Evolutionary conservation across 2,329 filamentous ascomycete genomes (phyloP), one percentile per base, ranked within the genome.

Genomic region (Raffaelea albimanens): DNA sequence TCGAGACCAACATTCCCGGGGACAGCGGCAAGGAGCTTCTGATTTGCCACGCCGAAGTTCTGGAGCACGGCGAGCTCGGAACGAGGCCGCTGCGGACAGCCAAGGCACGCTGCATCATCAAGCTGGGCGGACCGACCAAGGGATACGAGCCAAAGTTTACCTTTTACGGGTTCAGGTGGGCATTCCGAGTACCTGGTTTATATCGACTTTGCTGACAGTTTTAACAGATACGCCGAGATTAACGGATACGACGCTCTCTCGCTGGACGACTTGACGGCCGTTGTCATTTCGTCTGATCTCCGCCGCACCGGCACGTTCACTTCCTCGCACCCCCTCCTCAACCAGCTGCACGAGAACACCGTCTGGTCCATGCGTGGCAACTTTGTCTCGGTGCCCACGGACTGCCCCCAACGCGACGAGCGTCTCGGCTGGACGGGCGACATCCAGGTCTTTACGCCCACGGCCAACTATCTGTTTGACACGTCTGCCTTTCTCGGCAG

Each of bases 321-420:
- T 10, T 78, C 70, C 47, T 81, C 76, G 0, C 59, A 81, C 43
- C 42, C 54, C 0, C 59, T 70, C 3, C 52, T 82, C 22, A 81
- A 79, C 53, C 61, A 71, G 40, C 66, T 82, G 4, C 71, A 80
- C 52, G 47, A 66, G 1, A 82, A 82, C 46, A 67, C 74, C 0
- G 56, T 63, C 23, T 80, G 77, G 77, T 69, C 68, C 4, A 78
- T 79, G 70, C 67, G 68, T 23, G 75, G 75, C 0, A 82, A 81
- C 53, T 80, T 82, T 53, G 53, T 80, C 3, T 69, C 67, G 0
- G 59, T 80, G 0, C 76, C 76, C 0, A 80, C 76, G 0, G 78
- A 82, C 53, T 78, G 74, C 52, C 75, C 75, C 0, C 73, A 78
- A 51, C 64, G 73, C 2, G 73, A 79, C 46, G 74, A 78, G 58